Evolutionary conservation across 305 asterid species (phyloP).

Genomic region (Fraxinus dipetala): DNA sequence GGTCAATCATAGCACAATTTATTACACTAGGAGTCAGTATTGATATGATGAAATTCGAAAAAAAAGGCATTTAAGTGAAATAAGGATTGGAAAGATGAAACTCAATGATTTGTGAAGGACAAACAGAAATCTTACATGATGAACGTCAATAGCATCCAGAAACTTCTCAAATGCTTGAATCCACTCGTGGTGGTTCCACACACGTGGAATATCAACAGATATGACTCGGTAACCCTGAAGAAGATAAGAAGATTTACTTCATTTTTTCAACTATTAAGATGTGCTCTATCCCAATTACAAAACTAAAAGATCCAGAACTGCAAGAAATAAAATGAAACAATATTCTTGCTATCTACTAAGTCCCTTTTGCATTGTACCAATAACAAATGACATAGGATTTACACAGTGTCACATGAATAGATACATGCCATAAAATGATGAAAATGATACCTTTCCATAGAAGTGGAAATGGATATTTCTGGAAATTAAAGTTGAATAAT

Average conservation of each 20-base stretch:
- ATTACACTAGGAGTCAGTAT: neutral
- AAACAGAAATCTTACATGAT: slow-evolving; percentile 66
- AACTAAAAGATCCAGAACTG: neutral
- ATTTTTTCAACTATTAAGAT: slow-evolving; percentile 2
- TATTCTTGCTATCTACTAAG: neutral
- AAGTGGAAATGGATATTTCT: neutral
- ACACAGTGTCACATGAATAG: neutral
- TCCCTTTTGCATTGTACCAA: neutral
- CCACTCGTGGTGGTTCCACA: slow-evolving; percentile 93
- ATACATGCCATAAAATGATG: neutral
- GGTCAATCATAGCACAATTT: neutral
- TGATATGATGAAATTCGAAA: neutral
- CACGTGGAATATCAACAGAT: slow-evolving; percentile 89
- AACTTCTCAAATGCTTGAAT: slow-evolving; percentile 94
- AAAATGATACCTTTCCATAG: neutral
- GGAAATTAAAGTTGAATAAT: neutral
- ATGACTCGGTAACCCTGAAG: slow-evolving; percentile 95
- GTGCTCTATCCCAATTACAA: neutral
- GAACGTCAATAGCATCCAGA: slow-evolving; percentile 90
- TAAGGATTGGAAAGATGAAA: neutral
- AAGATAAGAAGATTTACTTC: slow-evolving; percentile 9
- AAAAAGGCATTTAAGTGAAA: neutral
- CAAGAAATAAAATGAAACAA: neutral
- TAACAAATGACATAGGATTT: neutral
- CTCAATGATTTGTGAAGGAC: slow-evolving; percentile 20